Evolutionary conservation across 2,329 filamentous ascomycete genomes (phyloP).

Genomic region (Amylocarpus encephaloides): DNA sequence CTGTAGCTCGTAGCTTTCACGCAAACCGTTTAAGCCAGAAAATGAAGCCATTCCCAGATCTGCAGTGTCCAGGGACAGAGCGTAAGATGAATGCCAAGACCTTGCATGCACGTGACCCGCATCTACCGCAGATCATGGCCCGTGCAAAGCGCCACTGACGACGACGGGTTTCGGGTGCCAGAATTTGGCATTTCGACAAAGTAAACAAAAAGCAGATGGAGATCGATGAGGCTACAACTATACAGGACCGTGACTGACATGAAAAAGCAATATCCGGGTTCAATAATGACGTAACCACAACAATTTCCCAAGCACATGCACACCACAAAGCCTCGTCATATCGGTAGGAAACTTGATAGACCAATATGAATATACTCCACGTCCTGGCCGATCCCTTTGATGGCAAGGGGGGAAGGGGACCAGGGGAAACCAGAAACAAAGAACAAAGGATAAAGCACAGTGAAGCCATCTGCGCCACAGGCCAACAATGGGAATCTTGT

Average conservation of each 20-base stretch:
- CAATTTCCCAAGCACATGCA: not conserved
- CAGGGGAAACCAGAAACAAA: too few relatives aligned
- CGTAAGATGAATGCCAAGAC: not conserved
- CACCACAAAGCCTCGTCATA: not conserved
- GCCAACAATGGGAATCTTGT: not conserved
- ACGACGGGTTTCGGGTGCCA: not conserved
- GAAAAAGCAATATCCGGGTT: too few relatives aligned
- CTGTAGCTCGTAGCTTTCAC: not conserved
- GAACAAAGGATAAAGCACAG: not conserved
- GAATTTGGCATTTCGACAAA: too few relatives aligned
- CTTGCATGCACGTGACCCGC: not conserved
- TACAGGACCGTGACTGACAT: too few relatives aligned
- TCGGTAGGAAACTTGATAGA: too few relatives aligned
- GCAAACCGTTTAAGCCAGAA: not conserved
- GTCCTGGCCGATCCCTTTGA: not conserved
- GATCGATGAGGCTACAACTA: too few relatives aligned
- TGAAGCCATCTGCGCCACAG: not conserved
- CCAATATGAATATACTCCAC: too few relatives aligned
- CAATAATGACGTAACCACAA: not conserved
- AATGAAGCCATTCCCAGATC: constrained; percentile 6
- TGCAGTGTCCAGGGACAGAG: not conserved
- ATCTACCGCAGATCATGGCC: not conserved
- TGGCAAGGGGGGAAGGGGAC: not conserved
- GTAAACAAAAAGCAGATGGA: too few relatives aligned
- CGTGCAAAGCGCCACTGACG: constrained; percentile 2